Conservation (phyloP, 2,329 filamentous ascomycete species). For the Tolypocladium tropicale region DNA sequence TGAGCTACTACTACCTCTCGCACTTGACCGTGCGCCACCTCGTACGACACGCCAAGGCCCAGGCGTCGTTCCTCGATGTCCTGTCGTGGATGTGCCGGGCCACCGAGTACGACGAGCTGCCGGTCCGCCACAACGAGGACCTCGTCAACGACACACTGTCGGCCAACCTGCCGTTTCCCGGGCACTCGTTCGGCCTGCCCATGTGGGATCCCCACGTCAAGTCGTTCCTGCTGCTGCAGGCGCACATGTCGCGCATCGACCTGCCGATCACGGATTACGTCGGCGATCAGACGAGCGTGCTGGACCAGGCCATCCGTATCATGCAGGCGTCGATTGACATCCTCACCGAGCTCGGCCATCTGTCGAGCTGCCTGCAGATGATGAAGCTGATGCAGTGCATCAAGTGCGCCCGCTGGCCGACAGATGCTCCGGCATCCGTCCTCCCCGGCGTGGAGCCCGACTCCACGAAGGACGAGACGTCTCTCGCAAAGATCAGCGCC, state of each 20-base stretch:
- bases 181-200: conserved; percentile 57
- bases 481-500: conserved; percentile 32
- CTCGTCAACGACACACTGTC: conserved; percentile 90
- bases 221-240: conserved; percentile 84
- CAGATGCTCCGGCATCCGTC: conserved; percentile 68
- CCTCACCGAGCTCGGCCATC: conserved; percentile 75
- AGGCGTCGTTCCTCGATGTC: conserved; percentile 70
- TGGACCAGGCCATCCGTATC: conserved; percentile 95
- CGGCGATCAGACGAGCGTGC: conserved; percentile 78
- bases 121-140: conserved; percentile 96
- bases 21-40: conserved; percentile 90
- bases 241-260: conserved; percentile 86
- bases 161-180: conserved; percentile 60
- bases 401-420: conserved; percentile 87
- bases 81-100: conserved; percentile 89
- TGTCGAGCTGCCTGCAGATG: conserved; percentile 71
- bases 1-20: conserved; percentile 98
- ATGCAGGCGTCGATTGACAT: conserved; percentile 93
- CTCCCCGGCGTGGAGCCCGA: conserved; percentile 58
- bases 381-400: conserved; percentile 81
- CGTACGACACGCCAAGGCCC: conserved; percentile 61
- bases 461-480: conserved; percentile 28
- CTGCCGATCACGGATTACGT: conserved; percentile 96
- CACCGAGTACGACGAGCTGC: conserved; percentile 93
- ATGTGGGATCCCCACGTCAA: conserved; percentile 99